phyloP scores from a whole-genome alignment of 164 flowering plant species.

The Vitis riparia region DNA sequence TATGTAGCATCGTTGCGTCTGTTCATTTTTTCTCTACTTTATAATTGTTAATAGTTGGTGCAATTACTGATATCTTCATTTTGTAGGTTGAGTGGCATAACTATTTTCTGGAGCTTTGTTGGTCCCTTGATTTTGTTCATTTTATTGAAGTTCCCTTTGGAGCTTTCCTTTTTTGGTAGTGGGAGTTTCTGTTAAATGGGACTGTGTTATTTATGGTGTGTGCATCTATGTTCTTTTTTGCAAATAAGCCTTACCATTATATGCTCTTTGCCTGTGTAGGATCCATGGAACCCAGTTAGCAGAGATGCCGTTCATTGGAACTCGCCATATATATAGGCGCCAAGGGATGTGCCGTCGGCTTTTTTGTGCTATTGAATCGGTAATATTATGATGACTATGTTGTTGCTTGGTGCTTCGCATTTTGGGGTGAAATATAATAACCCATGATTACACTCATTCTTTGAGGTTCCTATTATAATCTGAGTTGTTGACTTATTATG shows the following conservation, averaged over 20 bases:
- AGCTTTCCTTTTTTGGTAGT: background rate
- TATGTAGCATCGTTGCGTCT: too few species aligned
- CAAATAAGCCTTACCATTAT: background rate
- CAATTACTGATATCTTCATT: too few species aligned
- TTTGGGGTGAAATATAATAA: too few species aligned
- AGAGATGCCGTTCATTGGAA: constrained; percentile 98
- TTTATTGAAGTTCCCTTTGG: background rate
- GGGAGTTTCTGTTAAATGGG: background rate
- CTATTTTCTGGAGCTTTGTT: background rate
- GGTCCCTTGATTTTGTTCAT: background rate
- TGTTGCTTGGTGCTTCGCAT: too few species aligned
- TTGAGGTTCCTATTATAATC: too few species aligned
- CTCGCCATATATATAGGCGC: constrained; percentile 88
- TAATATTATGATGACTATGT: background rate
- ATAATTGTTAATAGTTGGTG: too few species aligned
- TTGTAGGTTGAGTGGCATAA: background rate
- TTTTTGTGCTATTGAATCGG: constrained; percentile 64
- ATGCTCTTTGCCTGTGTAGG: constrained; percentile 34
- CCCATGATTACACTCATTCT: too few species aligned
- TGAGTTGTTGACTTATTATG: too few species aligned
- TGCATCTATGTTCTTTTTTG: constrained; percentile 1
- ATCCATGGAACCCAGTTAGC: constrained; percentile 87
- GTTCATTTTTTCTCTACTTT: too few species aligned
- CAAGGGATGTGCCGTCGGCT: constrained; percentile 99
- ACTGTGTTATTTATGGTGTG: background rate